Conservation (phyloP, 768 basidiomycete species). For the Pisolithus orientalis region DNA sequence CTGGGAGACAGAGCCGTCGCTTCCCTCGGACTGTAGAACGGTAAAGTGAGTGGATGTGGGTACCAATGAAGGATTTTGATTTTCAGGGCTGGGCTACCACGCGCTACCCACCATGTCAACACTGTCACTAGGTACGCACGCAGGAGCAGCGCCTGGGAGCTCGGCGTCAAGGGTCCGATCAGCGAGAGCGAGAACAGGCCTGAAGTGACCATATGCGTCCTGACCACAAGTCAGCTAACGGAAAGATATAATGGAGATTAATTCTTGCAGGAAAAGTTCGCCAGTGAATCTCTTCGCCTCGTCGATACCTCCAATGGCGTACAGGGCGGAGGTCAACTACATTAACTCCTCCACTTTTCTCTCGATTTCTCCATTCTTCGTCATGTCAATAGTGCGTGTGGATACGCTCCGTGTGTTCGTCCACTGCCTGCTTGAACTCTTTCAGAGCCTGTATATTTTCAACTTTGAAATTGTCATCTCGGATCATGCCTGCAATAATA, state of each 20-base stretch:
- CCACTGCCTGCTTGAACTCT: constrained; percentile 9
- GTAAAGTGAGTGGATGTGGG: constrained; percentile 9
- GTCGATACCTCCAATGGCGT: constrained; percentile 49
- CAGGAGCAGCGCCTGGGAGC: constrained; percentile 20
- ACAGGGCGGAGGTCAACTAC: constrained; percentile 52
- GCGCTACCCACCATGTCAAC: constrained; percentile 25
- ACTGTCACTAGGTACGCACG: constrained; percentile 21
- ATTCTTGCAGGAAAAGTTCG: constrained; percentile 46
- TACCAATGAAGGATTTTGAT: constrained; percentile 28
- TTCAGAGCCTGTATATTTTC: constrained; percentile 10
- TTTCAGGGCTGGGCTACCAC: constrained; percentile 25
- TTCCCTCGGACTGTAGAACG: not conserved
- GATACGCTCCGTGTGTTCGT: not conserved
- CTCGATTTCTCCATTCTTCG: constrained; percentile 33
- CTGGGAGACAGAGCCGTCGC: not conserved
- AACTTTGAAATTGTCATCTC: constrained; percentile 33
- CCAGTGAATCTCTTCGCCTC: constrained; percentile 40
- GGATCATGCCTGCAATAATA: constrained; percentile 47
- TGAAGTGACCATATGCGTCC: constrained; percentile 27
- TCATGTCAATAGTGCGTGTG: constrained; percentile 37
- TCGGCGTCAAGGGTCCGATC: constrained; percentile 10
- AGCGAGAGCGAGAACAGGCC: constrained; percentile 24
- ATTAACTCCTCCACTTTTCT: constrained; percentile 57
- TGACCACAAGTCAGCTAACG: not conserved
- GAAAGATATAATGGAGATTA: not conserved